Base-by-base conservation (phyloP, 352 stramenopile genomes). In the Blastocystis sp. region DNA sequence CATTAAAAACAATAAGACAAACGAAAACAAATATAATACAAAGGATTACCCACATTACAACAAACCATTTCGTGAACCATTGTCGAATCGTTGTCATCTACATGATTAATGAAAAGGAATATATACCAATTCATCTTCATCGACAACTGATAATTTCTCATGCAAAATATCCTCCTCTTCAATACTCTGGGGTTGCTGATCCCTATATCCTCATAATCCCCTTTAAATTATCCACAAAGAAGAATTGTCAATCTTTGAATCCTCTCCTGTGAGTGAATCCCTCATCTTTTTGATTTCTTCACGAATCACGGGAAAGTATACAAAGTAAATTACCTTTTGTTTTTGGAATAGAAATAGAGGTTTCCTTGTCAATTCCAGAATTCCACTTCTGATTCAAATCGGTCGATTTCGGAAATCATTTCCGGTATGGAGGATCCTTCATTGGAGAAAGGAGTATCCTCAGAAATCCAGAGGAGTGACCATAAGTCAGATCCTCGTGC, bases 401-500 rank as follows among this genome's bases (percentile, higher is more conserved):
- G 27, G 15, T 13, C 27, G 3, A n/a, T 33, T 6, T 15, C 3
- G 3, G 13, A 62, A 3, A 62, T 62, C 56, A n/a, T 33, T 6
- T 15, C 3, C 56, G 13, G 15, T 13, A 62, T 62, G 19, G 56
- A 62, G 40, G 40, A 48, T 48, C 40, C 40, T 9, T 48, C 40
- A 48, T 48, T 40, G n/a, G 24, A 42, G 57, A 30, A 22, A 78
- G 66, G 44, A 56, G 57, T 13, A 15, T 56, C 66, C 7, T 22
- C 17, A 56, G 24, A 78, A 58, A 35, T 75, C 5, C 62, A 75
- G 24, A 42, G 66, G n/a, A 35, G 19, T 9, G 66, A 51, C 17
- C 37, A 51, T 59, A 78, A 78, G 33, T n/a, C 33, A 22, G 66
- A 78, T 78, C 66, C 66, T 53, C 35, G 66, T 33, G 22, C n/a